Percentiles rank a stretch among this genome's conserved stretches.
Evolutionary conservation across 2,329 filamentous ascomycete species (phyloP).

Genomic region (Berkeleyomyces basicola): DNA sequence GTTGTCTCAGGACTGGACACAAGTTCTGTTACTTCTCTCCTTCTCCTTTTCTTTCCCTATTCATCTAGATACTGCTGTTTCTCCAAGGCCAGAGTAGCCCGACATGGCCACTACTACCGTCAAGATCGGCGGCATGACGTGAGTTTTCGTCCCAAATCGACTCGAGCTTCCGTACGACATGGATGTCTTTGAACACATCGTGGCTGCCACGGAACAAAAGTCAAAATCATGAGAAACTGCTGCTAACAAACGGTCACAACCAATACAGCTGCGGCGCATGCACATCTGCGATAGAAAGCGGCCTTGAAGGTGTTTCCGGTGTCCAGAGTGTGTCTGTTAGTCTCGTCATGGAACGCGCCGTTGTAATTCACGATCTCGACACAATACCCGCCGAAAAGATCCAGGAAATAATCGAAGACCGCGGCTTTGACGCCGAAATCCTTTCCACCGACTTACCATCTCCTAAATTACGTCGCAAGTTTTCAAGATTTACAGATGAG

Average conservation of each 20-base stretch:
- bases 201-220: background rate
- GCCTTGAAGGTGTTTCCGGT: slow-evolving; percentile 67
- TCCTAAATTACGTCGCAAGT: slow-evolving; percentile 26
- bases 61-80: slow-evolving; percentile 1
- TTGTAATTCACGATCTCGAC: slow-evolving; percentile 71
- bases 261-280: slow-evolving; percentile 58
- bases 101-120: slow-evolving; percentile 76
- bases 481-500: slow-evolving; percentile 7
- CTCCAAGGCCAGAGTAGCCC: background rate
- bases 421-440: slow-evolving; percentile 82
- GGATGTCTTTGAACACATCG: background rate
- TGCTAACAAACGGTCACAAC: background rate
- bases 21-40: background rate
- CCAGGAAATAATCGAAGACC: slow-evolving; percentile 74
- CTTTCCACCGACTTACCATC: slow-evolving; percentile 61
- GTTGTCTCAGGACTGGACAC: slow-evolving; percentile 2
- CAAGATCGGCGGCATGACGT: slow-evolving; percentile 76
- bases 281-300: slow-evolving; percentile 85
- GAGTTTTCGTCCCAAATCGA: slow-evolving; percentile 21
- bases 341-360: slow-evolving; percentile 88
- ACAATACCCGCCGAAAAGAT: slow-evolving; percentile 59
- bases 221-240: background rate
- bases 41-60: slow-evolving; percentile 1
- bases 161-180: slow-evolving; percentile 3
- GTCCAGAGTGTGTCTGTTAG: slow-evolving; percentile 80